Conservation (phyloP, 225 moss, liverwort and hornwort species). For the Climacium dendroides region DNA sequence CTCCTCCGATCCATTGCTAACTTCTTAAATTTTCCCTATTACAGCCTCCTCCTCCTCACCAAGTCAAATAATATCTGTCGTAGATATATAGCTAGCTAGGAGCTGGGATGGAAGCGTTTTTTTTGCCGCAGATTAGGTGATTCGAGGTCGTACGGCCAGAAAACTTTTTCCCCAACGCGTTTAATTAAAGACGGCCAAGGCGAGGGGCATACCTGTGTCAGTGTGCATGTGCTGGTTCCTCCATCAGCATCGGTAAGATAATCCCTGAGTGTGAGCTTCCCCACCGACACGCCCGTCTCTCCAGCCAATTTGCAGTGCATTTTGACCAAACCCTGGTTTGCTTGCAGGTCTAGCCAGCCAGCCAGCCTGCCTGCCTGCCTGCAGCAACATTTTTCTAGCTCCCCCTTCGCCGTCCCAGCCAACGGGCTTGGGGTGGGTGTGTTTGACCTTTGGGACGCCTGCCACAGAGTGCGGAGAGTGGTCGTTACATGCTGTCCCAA, state of each 20-base stretch:
- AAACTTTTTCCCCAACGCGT: neutral
- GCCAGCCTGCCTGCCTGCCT: too few species aligned
- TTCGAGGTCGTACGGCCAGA: neutral
- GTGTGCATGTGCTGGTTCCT: slow-evolving; percentile 1
- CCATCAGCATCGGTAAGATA: neutral
- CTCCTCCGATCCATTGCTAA: neutral
- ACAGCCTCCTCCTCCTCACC: neutral
- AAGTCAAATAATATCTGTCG: neutral
- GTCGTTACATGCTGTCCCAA: neutral
- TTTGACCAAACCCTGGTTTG: neutral
- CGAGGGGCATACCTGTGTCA: neutral
- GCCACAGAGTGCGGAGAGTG: neutral
- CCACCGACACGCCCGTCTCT: neutral
- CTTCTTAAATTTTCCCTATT: too few species aligned
- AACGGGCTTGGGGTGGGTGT: neutral
- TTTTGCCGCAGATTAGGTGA: neutral
- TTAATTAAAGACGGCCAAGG: neutral
- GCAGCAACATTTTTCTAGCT: neutral
- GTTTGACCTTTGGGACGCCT: neutral
- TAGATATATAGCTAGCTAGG: neutral
- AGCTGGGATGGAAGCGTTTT: neutral
- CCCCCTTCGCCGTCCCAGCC: neutral
- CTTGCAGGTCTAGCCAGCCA: neutral
- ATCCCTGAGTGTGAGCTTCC: neutral
- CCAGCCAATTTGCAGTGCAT: neutral